Base-by-base conservation (phyloP, 192 early-diverging fungal genomes). In the Pilaira anomala region DNA sequence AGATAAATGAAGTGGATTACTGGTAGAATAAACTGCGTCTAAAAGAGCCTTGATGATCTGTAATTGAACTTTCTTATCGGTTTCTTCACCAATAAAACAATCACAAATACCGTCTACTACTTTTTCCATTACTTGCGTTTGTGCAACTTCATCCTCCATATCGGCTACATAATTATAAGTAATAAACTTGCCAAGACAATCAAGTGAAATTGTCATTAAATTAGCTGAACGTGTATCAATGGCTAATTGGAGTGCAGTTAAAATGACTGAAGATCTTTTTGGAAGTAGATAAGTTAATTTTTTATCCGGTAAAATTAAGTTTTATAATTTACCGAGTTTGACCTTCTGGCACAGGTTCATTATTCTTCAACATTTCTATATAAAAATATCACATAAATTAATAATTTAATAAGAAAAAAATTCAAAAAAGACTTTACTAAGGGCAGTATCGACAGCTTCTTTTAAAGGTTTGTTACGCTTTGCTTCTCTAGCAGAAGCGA, bases 41-140 rank as follows among this genome's bases (percentile, higher is more conserved):
- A 50, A 9, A 50, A 19, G 45, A 68, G 83, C 85, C 76, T 94
- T 94, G 54, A 95, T 84, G 9, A 97, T 89, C 67, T 97, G 95
- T 62, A 95, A 62, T 71, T 95, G 93, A 9, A 97, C 86, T 59
- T 85, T 90, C 22, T 94, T 93, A 55, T 89, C 89, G 0, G 90
- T 93, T 33, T 76, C 71, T 60, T 93, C 91, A 55, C 88, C 88
- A 40, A 82, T 82, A 72, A 92, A 90, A 50, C 86, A 84, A 53
- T 91, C 80, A 58, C 90, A 90, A 22, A 94, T 88, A 33, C 85
- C 81, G 53, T 84, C 85, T 12, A 95, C 86, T 13, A 93, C 86
- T 21, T 77, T 73, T 13, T 86, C 86, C 56, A 88, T 73, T 22
- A 90, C 74, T 7, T 73, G 76, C n/a, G 66, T 60, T 40, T 76